These are phyloP conservation scores for Narthecium ossifragum DNA, from an alignment of 106 monocot species.

Conservation along the genomic window DNA sequence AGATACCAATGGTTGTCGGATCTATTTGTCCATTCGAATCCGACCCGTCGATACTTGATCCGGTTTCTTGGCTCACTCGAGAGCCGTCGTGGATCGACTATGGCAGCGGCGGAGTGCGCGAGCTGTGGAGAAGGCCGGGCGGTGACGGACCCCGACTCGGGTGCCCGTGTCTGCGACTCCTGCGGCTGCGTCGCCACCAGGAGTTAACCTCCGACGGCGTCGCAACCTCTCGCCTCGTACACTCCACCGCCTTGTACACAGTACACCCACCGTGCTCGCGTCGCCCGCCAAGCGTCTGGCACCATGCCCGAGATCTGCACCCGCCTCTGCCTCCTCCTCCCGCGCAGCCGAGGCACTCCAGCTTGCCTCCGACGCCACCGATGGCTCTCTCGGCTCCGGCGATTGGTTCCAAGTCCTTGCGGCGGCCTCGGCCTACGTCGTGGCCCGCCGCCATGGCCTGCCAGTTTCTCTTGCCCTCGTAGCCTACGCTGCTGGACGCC, in stretches of 20 bases:
- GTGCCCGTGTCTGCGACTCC: conserved; percentile 32
- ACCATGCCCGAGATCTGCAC: conserved; percentile 24
- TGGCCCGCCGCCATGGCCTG: conserved; percentile 29
- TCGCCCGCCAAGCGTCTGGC: conserved; percentile 21
- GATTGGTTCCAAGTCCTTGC: conserved; percentile 55
- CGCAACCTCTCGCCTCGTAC: conserved; percentile 16
- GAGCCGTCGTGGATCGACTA: neutral
- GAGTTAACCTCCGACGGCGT: conserved; percentile 27
- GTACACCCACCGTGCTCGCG: conserved; percentile 37
- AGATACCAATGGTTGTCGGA: too few relatives aligned
- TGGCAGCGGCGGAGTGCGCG: conserved; percentile 11
- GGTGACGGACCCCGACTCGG: conserved; percentile 31
- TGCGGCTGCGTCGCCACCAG: conserved; percentile 42
- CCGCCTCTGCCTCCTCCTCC: conserved; percentile 39
- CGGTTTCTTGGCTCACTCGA: too few relatives aligned
- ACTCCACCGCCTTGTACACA: conserved; percentile 14
- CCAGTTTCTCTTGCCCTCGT: conserved; percentile 54
- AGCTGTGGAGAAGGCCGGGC: conserved; percentile 30
- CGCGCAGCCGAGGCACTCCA: conserved; percentile 23
- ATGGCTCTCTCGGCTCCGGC: conserved; percentile 31
- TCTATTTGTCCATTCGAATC: too few relatives aligned
- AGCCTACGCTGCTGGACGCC: conserved; percentile 28
- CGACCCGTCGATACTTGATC: too few relatives aligned
- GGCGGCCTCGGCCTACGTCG: conserved; percentile 48
- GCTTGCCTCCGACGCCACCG: conserved; percentile 41